phyloP scores from a whole-genome alignment of 2,329 filamentous ascomycete species.

The Allantophomopsis cytisporea region DNA sequence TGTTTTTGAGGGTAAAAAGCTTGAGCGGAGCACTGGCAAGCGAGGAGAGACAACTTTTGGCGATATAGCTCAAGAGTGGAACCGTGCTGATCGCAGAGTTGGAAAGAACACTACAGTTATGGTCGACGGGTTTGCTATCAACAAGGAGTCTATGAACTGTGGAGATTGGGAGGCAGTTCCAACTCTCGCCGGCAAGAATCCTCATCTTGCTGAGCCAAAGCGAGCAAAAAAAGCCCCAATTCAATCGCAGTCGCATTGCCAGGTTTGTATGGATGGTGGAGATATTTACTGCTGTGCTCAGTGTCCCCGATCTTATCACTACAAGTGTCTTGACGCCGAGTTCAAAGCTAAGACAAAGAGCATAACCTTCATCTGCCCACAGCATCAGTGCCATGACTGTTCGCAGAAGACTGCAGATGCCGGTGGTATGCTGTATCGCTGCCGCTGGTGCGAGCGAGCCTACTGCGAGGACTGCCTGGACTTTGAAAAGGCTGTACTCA shows the following conservation, averaged over 20 bases:
- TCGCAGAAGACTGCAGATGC: constrained; percentile 30
- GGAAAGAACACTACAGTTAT: constrained; percentile 44
- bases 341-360: constrained; percentile 26
- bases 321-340: constrained; percentile 28
- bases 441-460: constrained; percentile 37
- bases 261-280: constrained; percentile 34
- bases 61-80: constrained; percentile 23
- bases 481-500: constrained; percentile 31
- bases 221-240: constrained; percentile 32
- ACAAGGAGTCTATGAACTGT: constrained; percentile 38
- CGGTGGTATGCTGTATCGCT: constrained; percentile 30
- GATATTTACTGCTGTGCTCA: constrained; percentile 30
- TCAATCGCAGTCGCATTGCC: constrained; percentile 33
- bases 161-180: constrained; percentile 42
- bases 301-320: constrained; percentile 41
- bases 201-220: constrained; percentile 31
- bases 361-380: constrained; percentile 36
- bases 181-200: constrained; percentile 39
- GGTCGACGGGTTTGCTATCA: constrained; percentile 38
- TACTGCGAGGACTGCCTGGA: constrained; percentile 47
- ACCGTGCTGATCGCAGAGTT: constrained; percentile 31
- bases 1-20: constrained; percentile 40
- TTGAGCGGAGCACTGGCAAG: constrained; percentile 20
- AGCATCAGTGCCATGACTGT: constrained; percentile 40
- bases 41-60: constrained; percentile 11